These are phyloP conservation scores for Russula ochroleuca DNA, from an alignment of 768 basidiomycete species.

Conservation along the genomic window DNA sequence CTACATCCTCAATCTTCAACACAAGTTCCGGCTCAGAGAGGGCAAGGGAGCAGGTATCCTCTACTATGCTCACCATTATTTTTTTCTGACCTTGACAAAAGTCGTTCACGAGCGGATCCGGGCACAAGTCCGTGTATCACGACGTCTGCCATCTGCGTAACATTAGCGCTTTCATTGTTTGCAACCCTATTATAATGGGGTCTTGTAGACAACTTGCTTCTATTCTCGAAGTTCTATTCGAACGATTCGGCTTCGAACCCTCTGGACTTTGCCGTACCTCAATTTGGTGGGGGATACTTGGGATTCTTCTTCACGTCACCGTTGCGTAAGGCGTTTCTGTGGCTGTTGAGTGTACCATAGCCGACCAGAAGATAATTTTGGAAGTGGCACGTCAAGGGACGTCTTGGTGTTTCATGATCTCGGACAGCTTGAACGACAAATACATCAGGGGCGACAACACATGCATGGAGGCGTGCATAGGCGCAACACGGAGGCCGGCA, in stretches of 20 bases:
- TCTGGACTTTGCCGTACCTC: neutral
- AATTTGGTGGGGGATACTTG: neutral
- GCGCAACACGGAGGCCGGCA: neutral
- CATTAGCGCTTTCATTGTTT: neutral
- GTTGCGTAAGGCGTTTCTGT: neutral
- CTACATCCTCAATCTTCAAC: neutral
- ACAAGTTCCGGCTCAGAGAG: neutral
- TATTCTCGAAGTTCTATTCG: slow-evolving; percentile 5
- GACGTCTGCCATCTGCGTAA: neutral
- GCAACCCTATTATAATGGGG: neutral
- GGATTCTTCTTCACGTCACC: neutral
- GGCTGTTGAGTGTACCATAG: neutral
- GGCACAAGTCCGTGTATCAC: neutral
- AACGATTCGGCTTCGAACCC: slow-evolving; percentile 1
- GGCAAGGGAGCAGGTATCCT: neutral
- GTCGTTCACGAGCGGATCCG: neutral
- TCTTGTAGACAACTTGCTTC: neutral
- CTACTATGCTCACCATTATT: neutral
- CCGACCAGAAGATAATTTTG: neutral
- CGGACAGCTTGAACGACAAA: neutral
- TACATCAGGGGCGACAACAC: neutral
- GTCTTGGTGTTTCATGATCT: neutral
- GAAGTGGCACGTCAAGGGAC: neutral
- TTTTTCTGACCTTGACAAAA: neutral
- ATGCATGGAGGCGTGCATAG: neutral